Conservation (phyloP, 2,329 filamentous ascomycete genomes). For the Neofusicoccum parvum region DNA sequence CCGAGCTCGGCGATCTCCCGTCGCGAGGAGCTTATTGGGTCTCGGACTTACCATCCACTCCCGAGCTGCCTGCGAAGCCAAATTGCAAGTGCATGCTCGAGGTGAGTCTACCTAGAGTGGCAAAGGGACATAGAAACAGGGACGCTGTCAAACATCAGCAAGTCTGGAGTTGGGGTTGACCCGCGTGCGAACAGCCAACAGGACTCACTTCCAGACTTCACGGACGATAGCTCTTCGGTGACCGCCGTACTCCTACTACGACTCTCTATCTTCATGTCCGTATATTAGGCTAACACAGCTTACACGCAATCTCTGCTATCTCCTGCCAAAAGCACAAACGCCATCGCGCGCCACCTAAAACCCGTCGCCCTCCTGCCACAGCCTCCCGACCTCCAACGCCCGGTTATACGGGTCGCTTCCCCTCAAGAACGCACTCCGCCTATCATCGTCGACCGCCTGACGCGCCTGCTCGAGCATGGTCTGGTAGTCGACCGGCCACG, state of each 20-base stretch:
- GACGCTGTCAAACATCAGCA: not conserved
- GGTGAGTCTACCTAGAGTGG: not conserved
- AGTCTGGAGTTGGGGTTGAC: no score
- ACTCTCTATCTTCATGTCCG: not conserved
- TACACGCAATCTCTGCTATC: not conserved
- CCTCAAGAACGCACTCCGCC: slow-evolving; percentile 46
- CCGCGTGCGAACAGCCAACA: no score
- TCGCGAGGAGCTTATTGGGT: not conserved
- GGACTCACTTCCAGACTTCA: no score
- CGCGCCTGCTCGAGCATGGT: slow-evolving; percentile 30
- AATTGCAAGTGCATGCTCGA: no score
- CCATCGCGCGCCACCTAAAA: slow-evolving; percentile 35
- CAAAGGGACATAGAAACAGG: not conserved
- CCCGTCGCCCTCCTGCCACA: slow-evolving; percentile 53
- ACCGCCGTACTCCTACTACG: no score
- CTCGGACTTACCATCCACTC: not conserved
- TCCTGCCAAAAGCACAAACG: not conserved
- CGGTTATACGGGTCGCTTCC: slow-evolving; percentile 50
- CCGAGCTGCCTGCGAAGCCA: not conserved
- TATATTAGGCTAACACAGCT: not conserved
- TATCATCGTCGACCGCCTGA: slow-evolving; percentile 38
- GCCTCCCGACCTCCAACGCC: slow-evolving; percentile 51
- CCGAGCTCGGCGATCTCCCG: slow-evolving; percentile 18
- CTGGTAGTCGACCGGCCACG: slow-evolving; percentile 22
- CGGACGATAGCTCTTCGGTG: no score